phyloP scores from a whole-genome alignment of 1,284 basidiomycete genomes.

The Pseudozyma tsukubaensis region DNA sequence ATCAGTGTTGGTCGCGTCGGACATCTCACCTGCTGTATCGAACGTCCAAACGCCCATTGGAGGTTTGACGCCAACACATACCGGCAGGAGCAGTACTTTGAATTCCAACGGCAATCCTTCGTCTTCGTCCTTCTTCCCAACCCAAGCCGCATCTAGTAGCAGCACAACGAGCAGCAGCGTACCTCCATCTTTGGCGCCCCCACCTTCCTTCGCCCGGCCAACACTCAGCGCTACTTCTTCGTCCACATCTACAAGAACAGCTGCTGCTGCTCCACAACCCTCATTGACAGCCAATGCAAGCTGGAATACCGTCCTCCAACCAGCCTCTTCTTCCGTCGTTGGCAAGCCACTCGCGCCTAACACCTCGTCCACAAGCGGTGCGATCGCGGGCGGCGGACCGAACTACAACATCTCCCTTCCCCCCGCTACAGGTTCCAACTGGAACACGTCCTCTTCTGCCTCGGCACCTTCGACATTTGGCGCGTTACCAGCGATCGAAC shows the following conservation, averaged over 20 bases:
- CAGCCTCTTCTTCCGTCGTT: conserved; percentile 14
- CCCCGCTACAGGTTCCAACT: conserved; percentile 36
- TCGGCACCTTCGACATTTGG: conserved; percentile 8
- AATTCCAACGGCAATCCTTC: conserved; percentile 10
- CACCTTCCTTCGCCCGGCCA: conserved; percentile 22
- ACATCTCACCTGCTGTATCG: conserved; percentile 34
- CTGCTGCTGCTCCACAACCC: conserved; percentile 6
- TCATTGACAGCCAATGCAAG: conserved; percentile 16
- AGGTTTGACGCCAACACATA: conserved; percentile 46
- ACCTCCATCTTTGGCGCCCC: conserved; percentile 26
- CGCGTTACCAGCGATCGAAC: conserved; percentile 13
- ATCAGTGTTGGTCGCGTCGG: conserved; percentile 32
- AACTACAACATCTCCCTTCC: conserved; percentile 59
- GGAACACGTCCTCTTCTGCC: background rate
- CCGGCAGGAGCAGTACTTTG: conserved; percentile 14
- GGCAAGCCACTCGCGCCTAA: background rate
- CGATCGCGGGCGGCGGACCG: conserved; percentile 22
- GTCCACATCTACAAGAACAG: conserved; percentile 4
- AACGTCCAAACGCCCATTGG: conserved; percentile 14
- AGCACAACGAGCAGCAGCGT: background rate
- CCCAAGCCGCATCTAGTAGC: background rate
- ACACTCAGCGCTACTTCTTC: conserved; percentile 17
- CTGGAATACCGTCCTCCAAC: conserved; percentile 35
- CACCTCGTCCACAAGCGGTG: background rate
- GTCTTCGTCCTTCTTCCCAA: background rate